Conservation (phyloP, 768 basidiomycete genomes). For the Ramaria rubella region DNA sequence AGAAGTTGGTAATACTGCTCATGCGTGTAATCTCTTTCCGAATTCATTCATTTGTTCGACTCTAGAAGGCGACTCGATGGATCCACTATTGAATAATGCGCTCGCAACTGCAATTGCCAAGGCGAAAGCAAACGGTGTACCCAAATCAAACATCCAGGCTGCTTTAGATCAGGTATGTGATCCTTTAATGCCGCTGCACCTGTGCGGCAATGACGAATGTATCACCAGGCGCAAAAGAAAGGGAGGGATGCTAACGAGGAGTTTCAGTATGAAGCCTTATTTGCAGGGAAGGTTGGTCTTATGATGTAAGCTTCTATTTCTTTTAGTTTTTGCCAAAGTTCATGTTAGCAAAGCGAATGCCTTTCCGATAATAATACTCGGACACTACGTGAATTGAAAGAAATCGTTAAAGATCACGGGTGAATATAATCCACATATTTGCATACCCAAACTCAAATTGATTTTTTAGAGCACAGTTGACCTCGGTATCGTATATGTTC, state of each 20-base stretch:
- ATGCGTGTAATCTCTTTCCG: background rate
- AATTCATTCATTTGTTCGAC: background rate
- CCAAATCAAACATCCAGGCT: constrained; percentile 62
- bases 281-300: constrained; percentile 51
- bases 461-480: background rate
- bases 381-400: constrained; percentile 4
- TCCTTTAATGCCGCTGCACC: background rate
- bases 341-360: background rate
- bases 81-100: constrained; percentile 47
- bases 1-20: constrained; percentile 38
- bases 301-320: constrained; percentile 44
- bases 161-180: constrained; percentile 46
- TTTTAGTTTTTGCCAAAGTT: background rate
- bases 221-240: constrained; percentile 33
- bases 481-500: constrained; percentile 7
- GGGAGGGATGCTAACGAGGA: constrained; percentile 37
- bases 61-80: constrained; percentile 50
- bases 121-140: constrained; percentile 52
- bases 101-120: constrained; percentile 50
- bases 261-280: constrained; percentile 57
- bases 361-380: constrained; percentile 2
- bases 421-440: background rate
- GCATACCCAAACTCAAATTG: background rate
- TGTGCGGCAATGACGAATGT: background rate
- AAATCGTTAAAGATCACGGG: constrained; percentile 2